Percentiles rank a stretch among this genome's conserved stretches.
Evolutionary conservation across 1,284 basidiomycete genomes (phyloP).

Genomic region (Apiotrichum veenhuisii): DNA sequence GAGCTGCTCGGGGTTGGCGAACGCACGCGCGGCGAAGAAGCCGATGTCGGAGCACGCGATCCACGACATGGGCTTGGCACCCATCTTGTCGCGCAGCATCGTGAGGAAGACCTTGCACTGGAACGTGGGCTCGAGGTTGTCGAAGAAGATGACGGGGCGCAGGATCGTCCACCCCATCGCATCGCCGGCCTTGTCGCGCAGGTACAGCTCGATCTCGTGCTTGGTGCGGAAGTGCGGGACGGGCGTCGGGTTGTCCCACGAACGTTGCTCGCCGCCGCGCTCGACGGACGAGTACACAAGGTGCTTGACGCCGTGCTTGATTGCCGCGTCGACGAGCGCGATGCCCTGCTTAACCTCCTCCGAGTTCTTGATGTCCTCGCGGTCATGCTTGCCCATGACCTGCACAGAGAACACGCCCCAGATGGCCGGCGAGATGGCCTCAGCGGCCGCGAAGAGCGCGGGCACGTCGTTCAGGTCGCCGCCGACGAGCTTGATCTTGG

Average conservation of each 20-base stretch:
- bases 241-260: slow-evolving; percentile 11
- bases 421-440: slow-evolving; percentile 12
- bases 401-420: slow-evolving; percentile 32
- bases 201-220: slow-evolving; percentile 15
- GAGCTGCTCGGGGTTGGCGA: slow-evolving; percentile 11
- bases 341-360: slow-evolving; percentile 13
- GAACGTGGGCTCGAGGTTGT: slow-evolving; percentile 19
- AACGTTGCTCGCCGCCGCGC: slow-evolving; percentile 25
- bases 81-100: slow-evolving; percentile 17
- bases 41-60: slow-evolving; percentile 27
- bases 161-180: slow-evolving; percentile 15
- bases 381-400: neutral
- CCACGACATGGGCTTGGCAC: slow-evolving; percentile 23
- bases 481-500: slow-evolving; percentile 24
- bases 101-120: slow-evolving; percentile 21
- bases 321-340: slow-evolving; percentile 49
- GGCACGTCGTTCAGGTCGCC: slow-evolving; percentile 17
- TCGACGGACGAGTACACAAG: slow-evolving; percentile 48
- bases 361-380: slow-evolving; percentile 1
- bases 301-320: slow-evolving; percentile 46
- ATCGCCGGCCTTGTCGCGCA: slow-evolving; percentile 4
- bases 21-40: slow-evolving; percentile 19
- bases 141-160: slow-evolving; percentile 17
- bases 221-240: slow-evolving; percentile 22
- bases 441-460: slow-evolving; percentile 16